phyloP scores from a whole-genome alignment of 2,329 filamentous ascomycete species.

The Fusarium sp. region DNA sequence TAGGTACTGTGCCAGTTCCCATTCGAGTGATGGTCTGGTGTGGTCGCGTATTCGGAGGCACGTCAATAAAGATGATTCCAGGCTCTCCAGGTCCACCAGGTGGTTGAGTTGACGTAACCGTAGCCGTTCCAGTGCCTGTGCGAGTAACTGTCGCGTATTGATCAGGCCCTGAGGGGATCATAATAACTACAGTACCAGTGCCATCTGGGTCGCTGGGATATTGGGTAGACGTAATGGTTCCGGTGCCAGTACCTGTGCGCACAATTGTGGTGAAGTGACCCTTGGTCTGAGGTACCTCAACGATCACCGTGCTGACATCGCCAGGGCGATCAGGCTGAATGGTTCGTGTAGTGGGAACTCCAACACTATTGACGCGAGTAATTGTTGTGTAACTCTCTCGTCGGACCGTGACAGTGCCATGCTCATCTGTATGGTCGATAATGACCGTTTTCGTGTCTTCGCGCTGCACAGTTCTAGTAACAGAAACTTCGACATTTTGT shows the following conservation, averaged over 20 bases:
- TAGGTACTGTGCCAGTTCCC: not conserved
- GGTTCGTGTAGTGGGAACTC: not conserved
- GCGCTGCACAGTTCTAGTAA: not conserved
- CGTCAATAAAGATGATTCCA: not conserved
- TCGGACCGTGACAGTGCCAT: not conserved
- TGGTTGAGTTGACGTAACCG: not conserved
- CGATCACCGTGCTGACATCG: not conserved
- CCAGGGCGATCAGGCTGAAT: not conserved
- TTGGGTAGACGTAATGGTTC: not conserved
- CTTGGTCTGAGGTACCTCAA: not conserved
- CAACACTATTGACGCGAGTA: not conserved
- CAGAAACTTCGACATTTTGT: rapidly evolving
- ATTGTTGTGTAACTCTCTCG: not conserved
- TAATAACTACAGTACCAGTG: not conserved
- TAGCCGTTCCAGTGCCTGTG: not conserved
- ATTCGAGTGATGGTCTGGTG: not conserved
- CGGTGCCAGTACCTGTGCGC: rapidly evolving
- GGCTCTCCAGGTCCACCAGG: not conserved
- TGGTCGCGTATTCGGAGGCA: not conserved
- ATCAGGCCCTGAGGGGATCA: not conserved
- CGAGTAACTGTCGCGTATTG: conserved; percentile 8
- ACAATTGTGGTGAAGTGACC: not conserved
- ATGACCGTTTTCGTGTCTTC: not conserved
- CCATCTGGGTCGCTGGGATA: not conserved
- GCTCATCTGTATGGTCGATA: not conserved